These are phyloP conservation scores for Akanthomyces muscarius DNA, from an alignment of 2,329 filamentous ascomycete species.

Conservation along the genomic window DNA sequence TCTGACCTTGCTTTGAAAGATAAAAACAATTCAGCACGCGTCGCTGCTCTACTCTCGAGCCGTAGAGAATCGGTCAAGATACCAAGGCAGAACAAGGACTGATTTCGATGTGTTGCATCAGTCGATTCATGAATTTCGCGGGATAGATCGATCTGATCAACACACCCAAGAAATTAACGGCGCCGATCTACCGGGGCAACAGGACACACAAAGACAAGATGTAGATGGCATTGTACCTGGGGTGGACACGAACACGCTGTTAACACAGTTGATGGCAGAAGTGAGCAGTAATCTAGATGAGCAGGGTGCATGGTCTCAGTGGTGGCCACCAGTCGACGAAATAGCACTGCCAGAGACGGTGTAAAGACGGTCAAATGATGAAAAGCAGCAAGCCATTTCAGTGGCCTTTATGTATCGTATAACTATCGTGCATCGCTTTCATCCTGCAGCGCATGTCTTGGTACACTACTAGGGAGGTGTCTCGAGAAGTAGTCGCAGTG, in stretches of 20 bases:
- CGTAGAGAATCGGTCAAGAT: slow-evolving; percentile 21
- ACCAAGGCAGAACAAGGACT: slow-evolving; percentile 25
- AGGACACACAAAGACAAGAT: background rate
- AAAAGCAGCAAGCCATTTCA: too few relatives aligned
- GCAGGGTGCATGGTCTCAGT: slow-evolving; percentile 27
- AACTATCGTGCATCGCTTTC: too few relatives aligned
- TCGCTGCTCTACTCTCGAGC: slow-evolving; percentile 27
- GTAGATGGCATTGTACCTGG: background rate
- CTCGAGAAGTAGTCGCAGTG: too few relatives aligned
- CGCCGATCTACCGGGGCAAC: slow-evolving; percentile 19
- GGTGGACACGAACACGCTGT: slow-evolving; percentile 22
- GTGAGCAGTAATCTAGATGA: slow-evolving; percentile 27
- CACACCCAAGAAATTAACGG: slow-evolving; percentile 29
- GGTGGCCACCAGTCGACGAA: slow-evolving; percentile 26
- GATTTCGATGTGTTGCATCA: slow-evolving; percentile 30
- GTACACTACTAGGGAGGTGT: too few relatives aligned
- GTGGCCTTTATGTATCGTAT: too few relatives aligned
- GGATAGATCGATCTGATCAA: slow-evolving; percentile 29
- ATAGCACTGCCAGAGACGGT: slow-evolving; percentile 18
- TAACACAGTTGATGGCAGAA: slow-evolving; percentile 25
- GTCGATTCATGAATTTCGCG: slow-evolving; percentile 30
- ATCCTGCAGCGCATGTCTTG: too few relatives aligned
- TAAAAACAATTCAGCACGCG: slow-evolving; percentile 26
- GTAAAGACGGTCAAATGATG: too few relatives aligned
- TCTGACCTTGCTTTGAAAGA: slow-evolving; percentile 15